Conservation (phyloP, 805 yeast species). For the Priceomyces castillae region DNA sequence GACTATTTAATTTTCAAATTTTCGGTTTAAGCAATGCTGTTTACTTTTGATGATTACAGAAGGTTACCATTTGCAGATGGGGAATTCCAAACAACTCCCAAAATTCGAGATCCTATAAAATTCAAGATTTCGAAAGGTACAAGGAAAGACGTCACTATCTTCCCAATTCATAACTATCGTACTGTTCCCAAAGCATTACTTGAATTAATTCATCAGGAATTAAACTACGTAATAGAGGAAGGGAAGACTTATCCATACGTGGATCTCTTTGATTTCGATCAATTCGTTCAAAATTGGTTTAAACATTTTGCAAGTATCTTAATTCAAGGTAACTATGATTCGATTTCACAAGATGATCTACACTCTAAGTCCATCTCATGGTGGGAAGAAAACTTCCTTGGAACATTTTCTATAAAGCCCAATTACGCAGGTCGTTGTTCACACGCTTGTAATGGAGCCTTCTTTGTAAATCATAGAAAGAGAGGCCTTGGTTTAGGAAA, state of each 20-base stretch:
- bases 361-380: conserved; percentile 37
- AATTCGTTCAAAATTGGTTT: conserved; percentile 66
- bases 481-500: conserved; percentile 73
- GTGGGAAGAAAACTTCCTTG: conserved; percentile 55
- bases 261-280: conserved; percentile 37
- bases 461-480: conserved; percentile 56
- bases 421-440: conserved; percentile 83
- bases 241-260: conserved; percentile 77
- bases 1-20: too few relatives aligned
- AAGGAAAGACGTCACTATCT: conserved; percentile 49
- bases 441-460: conserved; percentile 87
- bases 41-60: conserved; percentile 11
- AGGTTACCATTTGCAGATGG: conserved; percentile 37
- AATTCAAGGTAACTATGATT: conserved; percentile 36
- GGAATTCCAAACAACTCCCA: conserved; percentile 18
- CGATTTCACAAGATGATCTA: conserved; percentile 11
- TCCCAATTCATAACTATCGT: conserved; percentile 51
- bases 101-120: conserved; percentile 34
- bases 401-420: conserved; percentile 80
- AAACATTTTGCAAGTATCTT: conserved; percentile 63
- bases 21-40: background rate
- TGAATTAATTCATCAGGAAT: conserved; percentile 44
- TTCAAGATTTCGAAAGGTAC: conserved; percentile 44
- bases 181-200: conserved; percentile 53
- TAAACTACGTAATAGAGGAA: conserved; percentile 63